phyloP scores from a whole-genome alignment of 2,329 filamentous ascomycete genomes.

The Penicillium sp. region DNA sequence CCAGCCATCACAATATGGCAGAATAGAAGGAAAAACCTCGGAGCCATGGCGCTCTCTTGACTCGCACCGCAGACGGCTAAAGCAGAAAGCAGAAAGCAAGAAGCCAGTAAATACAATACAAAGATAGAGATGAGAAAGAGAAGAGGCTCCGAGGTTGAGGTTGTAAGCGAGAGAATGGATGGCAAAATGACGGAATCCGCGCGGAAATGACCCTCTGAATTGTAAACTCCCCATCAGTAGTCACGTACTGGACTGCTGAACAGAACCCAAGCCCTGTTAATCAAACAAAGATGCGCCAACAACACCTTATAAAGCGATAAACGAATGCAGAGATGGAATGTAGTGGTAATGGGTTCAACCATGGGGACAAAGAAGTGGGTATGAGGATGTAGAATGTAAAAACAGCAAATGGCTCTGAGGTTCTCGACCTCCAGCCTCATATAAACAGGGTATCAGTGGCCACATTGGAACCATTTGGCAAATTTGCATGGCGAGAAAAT shows the following conservation, averaged over 20 bases:
- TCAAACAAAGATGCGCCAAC: constrained; percentile 18
- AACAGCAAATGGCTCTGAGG: constrained; percentile 2
- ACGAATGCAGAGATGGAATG: constrained; percentile 15
- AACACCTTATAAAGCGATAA: constrained; percentile 15
- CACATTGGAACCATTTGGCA: constrained; percentile 26
- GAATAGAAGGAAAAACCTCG: constrained; percentile 3
- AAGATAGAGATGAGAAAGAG: constrained; percentile 17
- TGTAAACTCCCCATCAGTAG: constrained; percentile 21
- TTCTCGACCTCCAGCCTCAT: constrained; percentile 13
- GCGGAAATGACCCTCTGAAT: constrained; percentile 12
- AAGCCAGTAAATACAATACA: constrained; percentile 33
- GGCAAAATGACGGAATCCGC: constrained; percentile 7
- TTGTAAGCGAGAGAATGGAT: constrained; percentile 19
- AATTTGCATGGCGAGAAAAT: constrained; percentile 22
- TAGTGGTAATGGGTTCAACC: not conserved
- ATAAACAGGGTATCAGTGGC: constrained; percentile 26
- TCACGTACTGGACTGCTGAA: constrained; percentile 19
- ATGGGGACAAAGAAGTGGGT: constrained; percentile 12
- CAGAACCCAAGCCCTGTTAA: constrained; percentile 14
- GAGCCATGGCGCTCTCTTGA: constrained; percentile 7
- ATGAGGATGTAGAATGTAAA: constrained; percentile 15
- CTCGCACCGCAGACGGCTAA: constrained; percentile 5
- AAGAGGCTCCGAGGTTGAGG: constrained; percentile 6
- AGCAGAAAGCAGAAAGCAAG: constrained; percentile 7
- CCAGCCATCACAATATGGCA: not conserved